Conservation (phyloP, 176 grass and related monocot genomes). For the Aegilops sharonensis region DNA sequence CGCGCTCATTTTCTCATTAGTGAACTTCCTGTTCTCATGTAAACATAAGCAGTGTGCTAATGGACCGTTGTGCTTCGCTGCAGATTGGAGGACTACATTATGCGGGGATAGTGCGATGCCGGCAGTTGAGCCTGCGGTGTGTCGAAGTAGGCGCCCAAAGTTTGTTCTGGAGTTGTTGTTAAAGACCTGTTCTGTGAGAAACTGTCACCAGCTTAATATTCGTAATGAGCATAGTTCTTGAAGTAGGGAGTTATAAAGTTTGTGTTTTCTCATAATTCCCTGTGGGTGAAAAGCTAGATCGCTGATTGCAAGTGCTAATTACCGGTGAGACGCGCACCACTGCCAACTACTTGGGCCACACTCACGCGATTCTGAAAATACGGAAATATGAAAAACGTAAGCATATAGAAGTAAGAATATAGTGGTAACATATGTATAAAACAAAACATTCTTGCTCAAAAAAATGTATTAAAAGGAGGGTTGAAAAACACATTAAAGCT, state of each 20-base stretch:
- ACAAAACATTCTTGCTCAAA: too few species aligned
- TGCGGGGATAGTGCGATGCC: not conserved
- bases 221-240: constrained; percentile 16
- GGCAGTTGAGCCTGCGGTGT: not conserved
- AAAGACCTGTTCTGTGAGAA: not conserved
- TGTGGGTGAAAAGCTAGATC: too few species aligned
- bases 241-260: not conserved
- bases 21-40: not conserved
- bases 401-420: too few species aligned
- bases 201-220: not conserved
- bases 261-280: not conserved
- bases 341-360: too few species aligned
- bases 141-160: not conserved
- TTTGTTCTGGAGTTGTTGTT: constrained; percentile 21
- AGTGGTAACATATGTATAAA: too few species aligned
- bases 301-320: too few species aligned
- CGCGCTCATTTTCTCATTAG: not conserved
- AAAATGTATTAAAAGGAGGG: too few species aligned
- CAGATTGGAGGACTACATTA: constrained; percentile 9
- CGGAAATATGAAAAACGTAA: too few species aligned
- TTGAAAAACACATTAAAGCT: too few species aligned
- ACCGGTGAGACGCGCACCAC: too few species aligned
- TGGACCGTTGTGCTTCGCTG: not conserved
- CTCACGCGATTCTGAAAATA: too few species aligned
- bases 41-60: not conserved